Conservation (phyloP, 73 alveolate species). For the Effrenium voratum region DNA sequence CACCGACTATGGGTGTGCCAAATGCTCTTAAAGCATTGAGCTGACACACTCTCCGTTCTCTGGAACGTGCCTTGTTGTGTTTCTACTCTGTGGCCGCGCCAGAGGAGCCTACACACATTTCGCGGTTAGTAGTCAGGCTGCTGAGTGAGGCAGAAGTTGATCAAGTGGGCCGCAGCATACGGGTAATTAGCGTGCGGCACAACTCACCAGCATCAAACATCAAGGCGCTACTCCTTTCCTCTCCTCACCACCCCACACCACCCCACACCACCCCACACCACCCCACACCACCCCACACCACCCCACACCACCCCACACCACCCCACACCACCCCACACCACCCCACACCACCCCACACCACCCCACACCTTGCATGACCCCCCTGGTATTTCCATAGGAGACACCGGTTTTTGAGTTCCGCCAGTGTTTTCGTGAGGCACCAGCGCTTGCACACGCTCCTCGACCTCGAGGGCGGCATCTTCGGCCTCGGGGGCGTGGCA, state of each 20-base stretch:
- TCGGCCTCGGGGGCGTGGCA: slow-evolving; percentile 81
- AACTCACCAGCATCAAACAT: too few relatives aligned
- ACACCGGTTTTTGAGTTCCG: background rate
- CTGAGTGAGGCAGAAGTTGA: too few relatives aligned
- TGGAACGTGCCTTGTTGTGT: background rate
- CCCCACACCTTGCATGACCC: background rate
- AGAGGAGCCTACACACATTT: background rate
- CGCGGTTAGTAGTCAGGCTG: too few relatives aligned
- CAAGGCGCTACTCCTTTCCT: too few relatives aligned
- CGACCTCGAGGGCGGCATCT: slow-evolving; percentile 79
- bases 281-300: too few relatives aligned
- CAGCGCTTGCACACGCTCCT: slow-evolving; percentile 64
- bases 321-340: too few relatives aligned
- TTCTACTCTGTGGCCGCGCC: background rate
- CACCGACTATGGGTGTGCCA: background rate
- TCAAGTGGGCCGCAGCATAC: too few relatives aligned
- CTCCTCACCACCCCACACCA: too few relatives aligned
- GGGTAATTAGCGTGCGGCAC: too few relatives aligned
- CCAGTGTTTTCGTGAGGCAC: slow-evolving; percentile 58
- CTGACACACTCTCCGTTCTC: background rate
- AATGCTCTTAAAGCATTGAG: background rate
- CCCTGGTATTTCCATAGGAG: background rate
- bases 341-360: too few relatives aligned
- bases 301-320: too few relatives aligned
- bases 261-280: too few relatives aligned